These are phyloP conservation scores for Ilex paraguariensis DNA, from an alignment of 305 asterid genomes.

Conservation along the genomic window DNA sequence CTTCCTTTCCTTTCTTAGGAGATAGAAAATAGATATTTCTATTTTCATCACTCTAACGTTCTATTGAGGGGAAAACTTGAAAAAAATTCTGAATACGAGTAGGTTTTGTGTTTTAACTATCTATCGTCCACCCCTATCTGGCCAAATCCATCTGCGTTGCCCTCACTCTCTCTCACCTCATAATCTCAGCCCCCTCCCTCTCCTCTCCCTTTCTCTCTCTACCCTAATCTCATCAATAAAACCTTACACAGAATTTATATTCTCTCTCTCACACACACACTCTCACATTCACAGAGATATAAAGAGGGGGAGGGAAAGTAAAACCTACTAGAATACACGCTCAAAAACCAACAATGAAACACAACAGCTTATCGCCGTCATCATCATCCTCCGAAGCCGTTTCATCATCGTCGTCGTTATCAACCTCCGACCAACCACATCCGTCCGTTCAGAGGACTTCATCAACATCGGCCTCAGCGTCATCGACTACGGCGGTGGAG, in stretches of 20 bases:
- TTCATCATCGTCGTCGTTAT: conserved; percentile 17
- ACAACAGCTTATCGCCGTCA: conserved; percentile 56
- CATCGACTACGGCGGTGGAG: conserved; percentile 62
- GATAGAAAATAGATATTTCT: no score
- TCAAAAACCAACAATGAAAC: conserved; percentile 22
- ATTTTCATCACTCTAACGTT: no score
- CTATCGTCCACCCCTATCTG: no score
- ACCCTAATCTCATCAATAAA: not conserved
- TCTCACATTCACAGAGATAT: not conserved
- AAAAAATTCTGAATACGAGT: no score
- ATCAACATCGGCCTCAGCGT: conserved; percentile 22
- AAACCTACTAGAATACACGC: conserved; percentile 1
- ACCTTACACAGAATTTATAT: not conserved
- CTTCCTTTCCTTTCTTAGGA: no score
- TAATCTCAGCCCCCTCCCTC: not conserved
- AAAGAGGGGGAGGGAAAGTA: not conserved
- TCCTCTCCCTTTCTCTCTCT: not conserved
- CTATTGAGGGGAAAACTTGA: no score
- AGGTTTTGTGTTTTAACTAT: no score
- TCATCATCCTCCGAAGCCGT: conserved; percentile 54
- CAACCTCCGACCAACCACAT: conserved; percentile 30
- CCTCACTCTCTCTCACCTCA: no score
- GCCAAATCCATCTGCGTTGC: no score
- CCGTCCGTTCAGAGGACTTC: conserved; percentile 24
- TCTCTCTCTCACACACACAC: not conserved